phyloP scores from a whole-genome alignment of 1,284 basidiomycete genomes.

The Ceratobasidium sp. region DNA sequence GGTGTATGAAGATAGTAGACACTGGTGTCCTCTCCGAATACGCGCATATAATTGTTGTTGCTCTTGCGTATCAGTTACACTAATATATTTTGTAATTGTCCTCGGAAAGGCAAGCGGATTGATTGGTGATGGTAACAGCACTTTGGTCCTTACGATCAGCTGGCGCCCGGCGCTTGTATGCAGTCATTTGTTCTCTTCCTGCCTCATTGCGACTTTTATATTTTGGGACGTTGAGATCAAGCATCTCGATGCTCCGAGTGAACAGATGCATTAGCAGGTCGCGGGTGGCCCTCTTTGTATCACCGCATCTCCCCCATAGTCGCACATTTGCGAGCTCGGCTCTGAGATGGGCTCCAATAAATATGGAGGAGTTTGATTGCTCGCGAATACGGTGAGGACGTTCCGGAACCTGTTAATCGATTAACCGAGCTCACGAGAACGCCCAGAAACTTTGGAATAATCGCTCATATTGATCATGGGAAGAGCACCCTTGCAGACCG shows the following conservation, averaged over 20 bases:
- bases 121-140: neutral
- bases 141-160: neutral
- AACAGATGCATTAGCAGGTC: neutral
- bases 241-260: conserved; percentile 5
- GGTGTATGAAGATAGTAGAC: neutral
- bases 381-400: conserved; percentile 72
- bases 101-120: conserved; percentile 6
- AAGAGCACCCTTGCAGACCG: conserved; percentile 92
- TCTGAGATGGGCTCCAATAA: conserved; percentile 45
- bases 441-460: conserved; percentile 94
- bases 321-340: conserved; percentile 1
- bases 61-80: neutral
- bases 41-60: neutral
- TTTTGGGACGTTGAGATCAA: neutral
- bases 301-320: neutral
- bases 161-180: neutral
- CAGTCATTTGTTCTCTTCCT: neutral
- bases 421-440: conserved; percentile 22
- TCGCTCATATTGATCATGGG: conserved; percentile 93
- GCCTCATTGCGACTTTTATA: too few species aligned
- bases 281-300: neutral
- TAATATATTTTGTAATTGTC: too few species aligned
- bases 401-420: conserved; percentile 6
- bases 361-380: conserved; percentile 74
- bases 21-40: neutral